A percentile compares a stretch with the other conserved stretches of the same genome.
Evolutionary conservation across 2,329 filamentous ascomycete species (phyloP).

Genomic region (Fusarium gaditjirri): DNA sequence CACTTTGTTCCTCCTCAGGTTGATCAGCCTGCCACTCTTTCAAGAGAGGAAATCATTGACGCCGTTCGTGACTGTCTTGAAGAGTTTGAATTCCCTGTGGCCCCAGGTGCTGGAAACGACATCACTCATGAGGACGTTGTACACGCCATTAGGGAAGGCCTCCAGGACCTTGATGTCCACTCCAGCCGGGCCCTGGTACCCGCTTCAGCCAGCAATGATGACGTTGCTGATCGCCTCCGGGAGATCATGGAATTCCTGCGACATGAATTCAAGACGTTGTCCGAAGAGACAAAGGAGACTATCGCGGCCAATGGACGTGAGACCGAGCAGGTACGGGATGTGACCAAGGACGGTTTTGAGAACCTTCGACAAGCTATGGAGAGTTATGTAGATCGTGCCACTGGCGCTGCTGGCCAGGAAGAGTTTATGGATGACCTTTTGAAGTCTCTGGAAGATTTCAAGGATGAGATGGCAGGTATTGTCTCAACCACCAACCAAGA

Average conservation of each 20-base stretch:
- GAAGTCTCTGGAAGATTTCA: constrained; percentile 73
- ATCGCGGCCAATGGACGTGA: constrained; percentile 81
- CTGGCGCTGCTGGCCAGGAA: constrained; percentile 76
- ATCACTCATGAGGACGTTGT: constrained; percentile 71
- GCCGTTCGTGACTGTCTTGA: constrained; percentile 89
- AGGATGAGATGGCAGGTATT: constrained; percentile 73
- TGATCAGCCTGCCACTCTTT: constrained; percentile 74
- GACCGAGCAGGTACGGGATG: constrained; percentile 88
- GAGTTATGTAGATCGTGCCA: constrained; percentile 78
- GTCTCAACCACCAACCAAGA: constrained; percentile 59
- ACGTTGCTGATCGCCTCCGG: constrained; percentile 66
- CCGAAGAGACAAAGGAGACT: constrained; percentile 78
- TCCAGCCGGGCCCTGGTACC: constrained; percentile 54
- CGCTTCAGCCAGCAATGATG: constrained; percentile 54
- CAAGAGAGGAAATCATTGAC: constrained; percentile 84
- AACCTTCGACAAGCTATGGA: constrained; percentile 84
- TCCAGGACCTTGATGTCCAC: constrained; percentile 62
- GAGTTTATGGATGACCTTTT: constrained; percentile 79
- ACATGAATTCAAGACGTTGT: constrained; percentile 68
- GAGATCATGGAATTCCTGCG: constrained; percentile 73
- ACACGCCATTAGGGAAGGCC: constrained; percentile 70
- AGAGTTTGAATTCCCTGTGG: constrained; percentile 80
- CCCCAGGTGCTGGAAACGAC: constrained; percentile 63
- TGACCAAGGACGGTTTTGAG: constrained; percentile 87
- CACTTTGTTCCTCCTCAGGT: constrained; percentile 81